Percentiles rank a stretch among this genome's conserved stretches.
Conservation (phyloP, 345 rosid species). For the Euphorbia tirucalli region DNA sequence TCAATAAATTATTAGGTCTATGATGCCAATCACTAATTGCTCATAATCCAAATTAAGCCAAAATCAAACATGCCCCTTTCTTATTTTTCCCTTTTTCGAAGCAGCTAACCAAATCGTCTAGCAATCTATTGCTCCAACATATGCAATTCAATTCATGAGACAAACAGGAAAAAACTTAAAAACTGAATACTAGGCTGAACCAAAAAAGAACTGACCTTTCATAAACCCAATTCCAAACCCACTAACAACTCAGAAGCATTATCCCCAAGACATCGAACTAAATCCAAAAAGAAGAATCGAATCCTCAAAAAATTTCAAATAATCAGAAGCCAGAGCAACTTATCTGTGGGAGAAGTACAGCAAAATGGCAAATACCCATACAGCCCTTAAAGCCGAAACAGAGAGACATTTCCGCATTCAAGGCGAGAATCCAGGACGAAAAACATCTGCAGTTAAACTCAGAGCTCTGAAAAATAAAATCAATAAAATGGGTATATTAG, state of each 20-base stretch:
- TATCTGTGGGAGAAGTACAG: too few species aligned
- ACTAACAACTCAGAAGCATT: neutral
- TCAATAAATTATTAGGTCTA: constrained; percentile 5
- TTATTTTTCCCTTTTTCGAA: neutral
- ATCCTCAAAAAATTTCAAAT: neutral
- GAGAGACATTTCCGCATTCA: neutral
- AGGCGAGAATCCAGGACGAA: constrained; percentile 13
- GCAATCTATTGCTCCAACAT: neutral
- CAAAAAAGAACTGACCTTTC: neutral
- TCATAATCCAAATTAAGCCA: neutral
- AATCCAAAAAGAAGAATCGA: neutral
- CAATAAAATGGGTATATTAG: neutral
- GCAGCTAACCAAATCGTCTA: too few species aligned
- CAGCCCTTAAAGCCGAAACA: neutral
- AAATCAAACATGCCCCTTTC: constrained; percentile 21
- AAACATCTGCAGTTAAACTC: neutral
- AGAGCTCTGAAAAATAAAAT: too few species aligned
- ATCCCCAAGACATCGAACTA: neutral
- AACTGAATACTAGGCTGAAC: neutral
- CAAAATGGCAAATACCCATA: neutral
- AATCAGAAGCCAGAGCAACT: neutral
- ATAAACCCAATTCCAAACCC: neutral
- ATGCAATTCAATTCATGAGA: neutral
- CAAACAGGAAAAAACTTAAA: constrained; percentile 2
- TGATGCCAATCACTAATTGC: neutral